Evolutionary conservation across 2,329 filamentous ascomycete species (phyloP), one percentile per base, ranked within the genome.

Genomic region (Nemania sp.): DNA sequence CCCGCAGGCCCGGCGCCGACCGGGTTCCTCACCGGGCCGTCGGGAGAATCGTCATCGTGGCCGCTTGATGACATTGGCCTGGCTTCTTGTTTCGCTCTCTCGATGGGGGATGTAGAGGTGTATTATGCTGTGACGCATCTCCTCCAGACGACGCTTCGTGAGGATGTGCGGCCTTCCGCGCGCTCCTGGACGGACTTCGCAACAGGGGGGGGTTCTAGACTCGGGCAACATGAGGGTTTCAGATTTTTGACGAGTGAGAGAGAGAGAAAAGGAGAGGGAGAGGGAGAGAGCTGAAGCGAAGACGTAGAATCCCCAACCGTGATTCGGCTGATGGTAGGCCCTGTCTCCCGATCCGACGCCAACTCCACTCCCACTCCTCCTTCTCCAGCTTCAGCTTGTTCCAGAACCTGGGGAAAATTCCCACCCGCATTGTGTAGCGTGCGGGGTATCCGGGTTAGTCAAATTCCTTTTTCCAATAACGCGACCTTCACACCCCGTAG

Each of bases 31-130:
- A 54, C 49, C 51, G 21, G 48, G 51, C 51, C 57, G 39, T 59
- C 64, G n/a, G 62, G 62, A 46, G 57, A 63, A 49, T 63, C 59
- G 59, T 66, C 64, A 63, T 66, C 64, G 59, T 61, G 64, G 57
- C 62, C 64, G 62, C 64, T 66, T 43, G 64, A 66, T 34, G 64
- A 66, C 64, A 66, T 66, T 60, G 56, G 54, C 54, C 51, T 55
- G 34, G 46, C 34, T 57, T 34, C 34, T 57, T 34, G 35, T 48
- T 59, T 59, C 52, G 58, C 61, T 59, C 61, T 59, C 55, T 61
- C 13, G 34, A 49, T 52, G 11, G 47, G 52, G 48, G 52, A 32
- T 47, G 20, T 46, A 64, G 12, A 48, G 53, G 51, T 43, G 58
- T 39, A 39, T 13, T 39, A 39, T 13, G 35, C 25, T 39, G 35